Conservation (phyloP, 1,139 yeast genomes). For the Yamadazyma friedrichii region DNA sequence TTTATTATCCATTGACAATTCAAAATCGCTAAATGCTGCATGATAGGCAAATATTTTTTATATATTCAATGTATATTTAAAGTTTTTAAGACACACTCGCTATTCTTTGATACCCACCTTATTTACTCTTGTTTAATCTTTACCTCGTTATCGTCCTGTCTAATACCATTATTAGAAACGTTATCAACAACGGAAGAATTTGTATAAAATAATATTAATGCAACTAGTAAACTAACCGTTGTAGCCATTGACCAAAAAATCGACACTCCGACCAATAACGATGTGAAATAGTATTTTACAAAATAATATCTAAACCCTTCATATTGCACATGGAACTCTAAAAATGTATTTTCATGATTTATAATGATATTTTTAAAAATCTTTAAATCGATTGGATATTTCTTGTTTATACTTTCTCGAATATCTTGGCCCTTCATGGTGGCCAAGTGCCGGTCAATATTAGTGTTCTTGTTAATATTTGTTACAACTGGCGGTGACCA, state of each 20-base stretch:
- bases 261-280: slow-evolving; percentile 50
- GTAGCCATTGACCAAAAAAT: slow-evolving; percentile 49
- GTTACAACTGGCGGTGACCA: slow-evolving; percentile 40
- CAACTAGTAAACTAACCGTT: slow-evolving; percentile 24
- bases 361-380: slow-evolving; percentile 10
- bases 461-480: slow-evolving; percentile 20
- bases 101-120: background rate
- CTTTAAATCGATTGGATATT: background rate
- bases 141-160: background rate
- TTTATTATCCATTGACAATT: slow-evolving; percentile 38
- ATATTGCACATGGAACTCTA: slow-evolving; percentile 37
- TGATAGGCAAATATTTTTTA: no score
- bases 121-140: background rate
- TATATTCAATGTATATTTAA: no score
- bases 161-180: background rate
- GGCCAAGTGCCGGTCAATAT: slow-evolving; percentile 11
- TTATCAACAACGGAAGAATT: background rate
- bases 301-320: slow-evolving; percentile 59
- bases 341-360: slow-evolving; percentile 14
- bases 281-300: slow-evolving; percentile 44
- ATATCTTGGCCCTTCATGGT: slow-evolving; percentile 5
- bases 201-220: slow-evolving; percentile 3
- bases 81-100: no score
- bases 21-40: slow-evolving; percentile 35
- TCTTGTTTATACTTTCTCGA: background rate